A percentile compares a stretch with the other conserved stretches of the same genome.
phyloP scores from a whole-genome alignment of 2,329 filamentous ascomycete species.

The Penicillium fuscoglaucum region DNA sequence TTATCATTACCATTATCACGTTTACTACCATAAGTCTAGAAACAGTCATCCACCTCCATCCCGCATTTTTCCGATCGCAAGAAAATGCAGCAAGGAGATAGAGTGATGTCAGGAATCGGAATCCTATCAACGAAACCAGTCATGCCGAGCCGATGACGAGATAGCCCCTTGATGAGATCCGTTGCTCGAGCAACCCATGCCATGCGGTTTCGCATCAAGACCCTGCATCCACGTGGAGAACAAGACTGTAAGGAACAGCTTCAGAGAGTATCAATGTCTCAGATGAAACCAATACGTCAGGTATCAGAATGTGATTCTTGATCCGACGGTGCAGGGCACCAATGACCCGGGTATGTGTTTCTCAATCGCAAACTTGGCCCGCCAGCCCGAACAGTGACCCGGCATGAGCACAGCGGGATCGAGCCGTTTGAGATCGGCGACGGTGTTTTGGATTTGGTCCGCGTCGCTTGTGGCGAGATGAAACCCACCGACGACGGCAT shows the following conservation, averaged over 20 bases:
- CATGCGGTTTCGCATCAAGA: constrained; percentile 12
- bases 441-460: constrained; percentile 46
- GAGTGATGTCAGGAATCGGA: constrained; percentile 9
- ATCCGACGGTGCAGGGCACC: constrained; percentile 54
- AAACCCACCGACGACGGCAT: constrained; percentile 56
- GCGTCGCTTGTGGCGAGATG: constrained; percentile 53
- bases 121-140: constrained; percentile 3
- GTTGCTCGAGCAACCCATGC: constrained; percentile 19
- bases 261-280: neutral
- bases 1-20: neutral
- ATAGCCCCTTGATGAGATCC: constrained; percentile 11
- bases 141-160: constrained; percentile 15
- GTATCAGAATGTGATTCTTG: constrained; percentile 41
- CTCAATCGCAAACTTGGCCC: constrained; percentile 56
- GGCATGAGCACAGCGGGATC: constrained; percentile 53
- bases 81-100: constrained; percentile 22
- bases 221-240: constrained; percentile 22
- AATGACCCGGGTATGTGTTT: constrained; percentile 52
- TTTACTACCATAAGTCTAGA: neutral
- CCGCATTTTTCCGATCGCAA: constrained; percentile 16
- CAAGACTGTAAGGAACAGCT: constrained; percentile 15
- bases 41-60: neutral
- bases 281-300: neutral
- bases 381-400: constrained; percentile 59
- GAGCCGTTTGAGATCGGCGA: constrained; percentile 51